Conservation (phyloP, 2,329 filamentous ascomycete genomes). For the Colletotrichum sp. region DNA sequence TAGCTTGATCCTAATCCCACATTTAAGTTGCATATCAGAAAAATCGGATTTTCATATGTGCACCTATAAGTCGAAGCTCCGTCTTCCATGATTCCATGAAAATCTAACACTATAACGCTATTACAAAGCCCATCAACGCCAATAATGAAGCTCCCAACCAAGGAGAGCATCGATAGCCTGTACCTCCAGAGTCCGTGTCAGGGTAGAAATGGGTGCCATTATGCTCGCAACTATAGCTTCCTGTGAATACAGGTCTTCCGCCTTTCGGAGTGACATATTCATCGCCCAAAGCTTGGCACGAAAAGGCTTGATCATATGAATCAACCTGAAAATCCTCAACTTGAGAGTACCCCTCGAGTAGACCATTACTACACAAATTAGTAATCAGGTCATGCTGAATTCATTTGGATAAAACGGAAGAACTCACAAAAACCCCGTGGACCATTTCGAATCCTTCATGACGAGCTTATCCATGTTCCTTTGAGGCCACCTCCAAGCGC, state of each 20-base stretch:
- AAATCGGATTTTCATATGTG: background rate
- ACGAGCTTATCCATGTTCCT: background rate
- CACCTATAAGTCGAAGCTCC: background rate
- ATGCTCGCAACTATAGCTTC: background rate
- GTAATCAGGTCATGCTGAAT: background rate
- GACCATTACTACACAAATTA: background rate
- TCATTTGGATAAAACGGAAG: background rate
- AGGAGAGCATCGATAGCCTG: background rate
- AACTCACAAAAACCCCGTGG: background rate
- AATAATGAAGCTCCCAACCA: background rate
- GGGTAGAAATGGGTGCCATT: background rate
- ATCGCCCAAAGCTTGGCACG: background rate
- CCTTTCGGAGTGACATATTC: background rate
- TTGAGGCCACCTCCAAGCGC: background rate
- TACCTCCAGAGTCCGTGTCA: background rate
- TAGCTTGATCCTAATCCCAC: background rate
- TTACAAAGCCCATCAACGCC: background rate
- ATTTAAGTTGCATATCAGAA: background rate
- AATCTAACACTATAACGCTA: background rate
- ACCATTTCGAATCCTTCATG: background rate
- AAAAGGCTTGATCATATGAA: background rate
- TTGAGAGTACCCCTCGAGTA: background rate
- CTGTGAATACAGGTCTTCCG: background rate
- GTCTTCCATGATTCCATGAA: background rate
- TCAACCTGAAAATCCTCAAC: background rate